A percentile compares a stretch with the other conserved stretches of the same genome.
phyloP scores from a whole-genome alignment of 1,284 basidiomycete species.

The Ceratorhiza oryzae-sativae region DNA sequence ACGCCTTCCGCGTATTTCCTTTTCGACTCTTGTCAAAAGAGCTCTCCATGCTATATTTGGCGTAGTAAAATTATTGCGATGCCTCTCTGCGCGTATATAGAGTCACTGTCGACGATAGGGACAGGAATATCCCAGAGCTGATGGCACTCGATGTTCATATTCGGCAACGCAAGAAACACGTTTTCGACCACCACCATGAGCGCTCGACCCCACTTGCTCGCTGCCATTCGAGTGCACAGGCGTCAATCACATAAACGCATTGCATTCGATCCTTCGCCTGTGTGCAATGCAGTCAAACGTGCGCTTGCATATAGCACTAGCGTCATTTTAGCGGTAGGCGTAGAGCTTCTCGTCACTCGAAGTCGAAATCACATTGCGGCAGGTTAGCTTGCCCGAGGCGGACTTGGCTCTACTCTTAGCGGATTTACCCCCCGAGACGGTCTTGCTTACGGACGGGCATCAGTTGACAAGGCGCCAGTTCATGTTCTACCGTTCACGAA shows the following conservation, averaged over 20 bases:
- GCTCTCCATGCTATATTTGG: no score
- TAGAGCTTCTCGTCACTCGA: no score
- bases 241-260: conserved; percentile 27
- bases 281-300: conserved; percentile 7
- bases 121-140: no score
- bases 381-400: conserved; percentile 20
- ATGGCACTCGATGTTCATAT: no score
- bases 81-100: no score
- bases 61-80: no score
- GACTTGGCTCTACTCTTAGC: conserved; percentile 11
- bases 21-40: no score
- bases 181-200: not conserved
- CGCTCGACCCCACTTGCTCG: not conserved
- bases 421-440: not conserved
- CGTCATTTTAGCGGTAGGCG: conserved; percentile 24
- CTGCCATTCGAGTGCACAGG: conserved; percentile 30
- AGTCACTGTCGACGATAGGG: no score
- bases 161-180: not conserved
- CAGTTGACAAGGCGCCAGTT: not conserved
- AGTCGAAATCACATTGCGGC: not conserved
- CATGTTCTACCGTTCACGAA: conserved; percentile 21
- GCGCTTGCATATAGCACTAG: conserved; percentile 30
- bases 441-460: not conserved
- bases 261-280: conserved; percentile 19
- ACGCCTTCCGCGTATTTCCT: no score